Conservation (phyloP, 805 yeast species). For the Lipomyces yamanashiensis region DNA sequence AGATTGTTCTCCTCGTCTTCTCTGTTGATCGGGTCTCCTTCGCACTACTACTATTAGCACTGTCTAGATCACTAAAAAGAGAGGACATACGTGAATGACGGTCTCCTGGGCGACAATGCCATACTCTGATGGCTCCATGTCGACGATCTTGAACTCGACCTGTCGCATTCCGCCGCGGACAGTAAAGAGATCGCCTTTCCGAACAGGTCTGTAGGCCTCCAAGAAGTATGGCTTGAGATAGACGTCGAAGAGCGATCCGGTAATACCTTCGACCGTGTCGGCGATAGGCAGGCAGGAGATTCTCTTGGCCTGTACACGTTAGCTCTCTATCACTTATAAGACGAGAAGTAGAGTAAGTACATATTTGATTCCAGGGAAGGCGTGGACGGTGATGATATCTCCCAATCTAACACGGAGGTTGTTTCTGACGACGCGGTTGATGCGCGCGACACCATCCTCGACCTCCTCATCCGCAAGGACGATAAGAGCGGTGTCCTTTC, state of each 20-base stretch:
- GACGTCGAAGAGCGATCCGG: constrained; percentile 95
- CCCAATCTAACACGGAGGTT: constrained; percentile 93
- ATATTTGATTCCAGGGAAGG: constrained; percentile 97
- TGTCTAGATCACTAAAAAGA: background rate
- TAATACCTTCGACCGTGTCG: constrained; percentile 96
- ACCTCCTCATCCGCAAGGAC: constrained; percentile 96
- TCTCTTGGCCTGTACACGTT: constrained; percentile 64
- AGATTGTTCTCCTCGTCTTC: constrained; percentile 97
- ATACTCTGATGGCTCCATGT: constrained; percentile 94
- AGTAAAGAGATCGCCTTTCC: constrained; percentile 94
- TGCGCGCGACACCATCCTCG: constrained; percentile 91
- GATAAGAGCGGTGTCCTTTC: constrained; percentile 95
- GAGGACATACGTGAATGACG: constrained; percentile 64
- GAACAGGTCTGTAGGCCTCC: constrained; percentile 97
- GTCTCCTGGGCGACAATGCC: constrained; percentile 99
- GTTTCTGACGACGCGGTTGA: constrained; percentile 95
- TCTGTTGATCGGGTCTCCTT: constrained; percentile 97
- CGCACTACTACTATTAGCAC: constrained; percentile 54
- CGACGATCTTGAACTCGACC: constrained; percentile 97
- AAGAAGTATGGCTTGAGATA: constrained; percentile 97
- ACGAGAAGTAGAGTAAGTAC: constrained; percentile 19
- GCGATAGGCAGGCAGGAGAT: constrained; percentile 96
- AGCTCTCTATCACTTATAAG: background rate
- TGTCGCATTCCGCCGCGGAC: constrained; percentile 99
- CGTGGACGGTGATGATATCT: constrained; percentile 86